Percentiles rank a stretch among this genome's conserved stretches.
Evolutionary conservation across 495 filamentous ascomycete species (phyloP).

Genomic region (Penicillium arizonense): DNA sequence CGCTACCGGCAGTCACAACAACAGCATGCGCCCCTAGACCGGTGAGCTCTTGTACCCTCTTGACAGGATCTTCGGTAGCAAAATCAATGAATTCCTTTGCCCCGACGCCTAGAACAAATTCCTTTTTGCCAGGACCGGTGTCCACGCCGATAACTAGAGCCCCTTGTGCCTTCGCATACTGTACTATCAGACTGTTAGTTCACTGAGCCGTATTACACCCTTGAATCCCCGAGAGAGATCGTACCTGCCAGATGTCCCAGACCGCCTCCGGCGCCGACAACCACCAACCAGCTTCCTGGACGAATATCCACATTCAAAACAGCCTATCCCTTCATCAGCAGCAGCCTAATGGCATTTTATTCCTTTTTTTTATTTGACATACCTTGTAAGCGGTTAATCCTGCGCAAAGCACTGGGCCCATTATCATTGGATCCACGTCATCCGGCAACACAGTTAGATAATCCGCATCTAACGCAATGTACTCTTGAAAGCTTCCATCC

Average conservation of each 20-base stretch:
- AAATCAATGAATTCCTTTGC: conserved; percentile 48
- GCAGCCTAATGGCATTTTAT: no score
- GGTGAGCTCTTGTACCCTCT: conserved; percentile 40
- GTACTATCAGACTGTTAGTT: conserved; percentile 28
- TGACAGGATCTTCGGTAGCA: conserved; percentile 29
- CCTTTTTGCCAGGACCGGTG: conserved; percentile 36
- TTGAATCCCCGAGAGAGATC: no score
- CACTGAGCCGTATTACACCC: background rate
- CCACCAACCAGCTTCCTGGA: conserved; percentile 43
- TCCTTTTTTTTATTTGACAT: no score
- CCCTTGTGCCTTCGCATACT: conserved; percentile 46
- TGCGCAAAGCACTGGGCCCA: conserved; percentile 48
- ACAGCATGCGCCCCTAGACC: conserved; percentile 42
- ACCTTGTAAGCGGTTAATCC: conserved; percentile 41
- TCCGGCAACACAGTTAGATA: conserved; percentile 45
- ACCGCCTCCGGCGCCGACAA: conserved; percentile 49
- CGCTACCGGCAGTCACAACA: conserved; percentile 43
- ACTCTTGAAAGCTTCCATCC: conserved; percentile 49
- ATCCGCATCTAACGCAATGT: conserved; percentile 45
- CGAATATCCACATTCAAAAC: conserved; percentile 40
- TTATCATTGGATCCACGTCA: conserved; percentile 42
- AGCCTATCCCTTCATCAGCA: conserved; percentile 20
- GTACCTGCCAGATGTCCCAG: conserved; percentile 47
- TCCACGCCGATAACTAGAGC: conserved; percentile 48
- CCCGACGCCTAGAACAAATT: conserved; percentile 40